Conservation (phyloP, 805 yeast genomes). For the Metschnikowia lochheadii region DNA sequence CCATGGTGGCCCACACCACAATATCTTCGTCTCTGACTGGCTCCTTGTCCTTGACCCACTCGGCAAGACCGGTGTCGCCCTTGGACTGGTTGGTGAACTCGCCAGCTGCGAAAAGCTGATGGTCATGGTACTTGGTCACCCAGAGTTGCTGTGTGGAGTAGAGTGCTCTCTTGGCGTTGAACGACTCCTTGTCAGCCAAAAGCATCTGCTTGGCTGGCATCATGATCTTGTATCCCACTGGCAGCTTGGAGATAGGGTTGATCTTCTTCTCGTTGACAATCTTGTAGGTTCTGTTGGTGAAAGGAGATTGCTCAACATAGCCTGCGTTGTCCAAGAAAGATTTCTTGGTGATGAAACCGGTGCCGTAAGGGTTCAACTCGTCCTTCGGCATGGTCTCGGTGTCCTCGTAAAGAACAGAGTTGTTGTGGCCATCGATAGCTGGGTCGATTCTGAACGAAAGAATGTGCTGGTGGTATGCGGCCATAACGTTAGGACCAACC, state of each 20-base stretch:
- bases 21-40: constrained; percentile 68
- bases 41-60: constrained; percentile 67
- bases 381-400: constrained; percentile 56
- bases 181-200: constrained; percentile 59
- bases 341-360: constrained; percentile 65
- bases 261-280: constrained; percentile 69
- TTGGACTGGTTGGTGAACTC: constrained; percentile 81
- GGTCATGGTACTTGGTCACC: constrained; percentile 75
- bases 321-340: constrained; percentile 67
- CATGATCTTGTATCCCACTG: constrained; percentile 71
- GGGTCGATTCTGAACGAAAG: constrained; percentile 78
- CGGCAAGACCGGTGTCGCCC: constrained; percentile 63
- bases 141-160: constrained; percentile 76
- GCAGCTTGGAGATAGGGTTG: constrained; percentile 64
- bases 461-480: constrained; percentile 81
- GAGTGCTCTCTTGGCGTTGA: constrained; percentile 65
- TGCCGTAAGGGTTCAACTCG: constrained; percentile 58
- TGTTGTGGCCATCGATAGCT: constrained; percentile 75
- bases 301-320: constrained; percentile 67
- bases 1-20: constrained; percentile 79
- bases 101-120: constrained; percentile 75
- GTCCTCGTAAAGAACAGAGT: constrained; percentile 70
- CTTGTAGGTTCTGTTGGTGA: constrained; percentile 69
- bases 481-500: constrained; percentile 77
- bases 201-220: constrained; percentile 77